A percentile compares a stretch with the other conserved stretches of the same genome.
Evolutionary conservation across 2,329 filamentous ascomycete genomes (phyloP).

Genomic region (Drechslera avenae): DNA sequence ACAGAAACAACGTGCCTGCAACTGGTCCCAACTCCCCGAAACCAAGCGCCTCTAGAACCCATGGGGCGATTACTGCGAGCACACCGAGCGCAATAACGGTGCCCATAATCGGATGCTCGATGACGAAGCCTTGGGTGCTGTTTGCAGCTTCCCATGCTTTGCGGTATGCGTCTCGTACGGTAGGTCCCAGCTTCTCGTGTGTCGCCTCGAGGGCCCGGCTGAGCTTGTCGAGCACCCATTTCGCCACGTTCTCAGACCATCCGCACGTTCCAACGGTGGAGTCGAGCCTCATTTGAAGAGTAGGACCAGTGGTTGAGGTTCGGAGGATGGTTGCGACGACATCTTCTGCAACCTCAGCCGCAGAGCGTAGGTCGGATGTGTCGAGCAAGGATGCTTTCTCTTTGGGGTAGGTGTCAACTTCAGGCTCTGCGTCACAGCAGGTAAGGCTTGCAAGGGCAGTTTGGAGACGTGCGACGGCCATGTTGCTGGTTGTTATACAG

Average conservation of each 20-base stretch:
- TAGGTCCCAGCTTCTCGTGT: slow-evolving; percentile 30
- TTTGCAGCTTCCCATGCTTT: slow-evolving; percentile 29
- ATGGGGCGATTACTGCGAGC: slow-evolving; percentile 34
- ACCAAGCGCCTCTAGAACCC: slow-evolving; percentile 38
- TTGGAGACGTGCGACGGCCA: slow-evolving; percentile 16
- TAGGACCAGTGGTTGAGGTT: slow-evolving; percentile 21
- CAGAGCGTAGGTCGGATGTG: slow-evolving; percentile 2
- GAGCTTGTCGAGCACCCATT: slow-evolving; percentile 35
- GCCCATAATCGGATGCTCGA: slow-evolving; percentile 36
- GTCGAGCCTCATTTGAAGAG: slow-evolving; percentile 31
- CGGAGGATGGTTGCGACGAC: slow-evolving; percentile 25
- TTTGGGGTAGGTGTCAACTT: slow-evolving; percentile 2
- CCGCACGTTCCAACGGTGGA: slow-evolving; percentile 29
- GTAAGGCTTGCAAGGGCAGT: slow-evolving; percentile 20
- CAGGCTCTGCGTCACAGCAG: slow-evolving; percentile 4
- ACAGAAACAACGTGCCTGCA: slow-evolving; percentile 29
- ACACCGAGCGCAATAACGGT: slow-evolving; percentile 41
- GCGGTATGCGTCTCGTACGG: slow-evolving; percentile 31
- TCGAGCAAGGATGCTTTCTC: slow-evolving; percentile 22
- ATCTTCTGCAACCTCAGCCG: slow-evolving; percentile 23
- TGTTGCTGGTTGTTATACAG: slow-evolving; percentile 1
- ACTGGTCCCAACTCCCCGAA: slow-evolving; percentile 40
- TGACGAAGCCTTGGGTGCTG: slow-evolving; percentile 34
- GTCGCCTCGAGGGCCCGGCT: slow-evolving; percentile 26
- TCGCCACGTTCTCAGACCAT: slow-evolving; percentile 41